A percentile compares a stretch with the other conserved stretches of the same genome.
These are phyloP conservation scores for Aspergillus cavernicola DNA, from an alignment of 495 filamentous ascomycete genomes.

Conservation along the genomic window DNA sequence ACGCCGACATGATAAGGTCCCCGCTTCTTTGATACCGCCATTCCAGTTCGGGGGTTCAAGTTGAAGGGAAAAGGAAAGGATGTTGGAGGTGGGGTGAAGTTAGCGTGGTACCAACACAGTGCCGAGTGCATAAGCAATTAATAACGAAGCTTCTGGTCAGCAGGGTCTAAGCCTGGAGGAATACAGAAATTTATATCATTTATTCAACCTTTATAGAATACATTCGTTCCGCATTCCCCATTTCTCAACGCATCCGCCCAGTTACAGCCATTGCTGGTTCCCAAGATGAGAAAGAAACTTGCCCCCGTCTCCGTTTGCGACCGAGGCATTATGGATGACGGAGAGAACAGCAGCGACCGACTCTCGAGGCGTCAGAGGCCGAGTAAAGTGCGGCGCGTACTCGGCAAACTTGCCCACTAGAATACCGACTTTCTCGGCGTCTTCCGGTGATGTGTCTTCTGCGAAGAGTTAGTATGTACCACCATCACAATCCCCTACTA, in stretches of 20 bases:
- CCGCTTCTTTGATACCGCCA: background rate
- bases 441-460: slow-evolving; percentile 33
- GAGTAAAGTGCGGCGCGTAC: slow-evolving; percentile 50
- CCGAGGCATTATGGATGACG: slow-evolving; percentile 40
- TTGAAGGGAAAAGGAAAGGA: too few relatives aligned
- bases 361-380: slow-evolving; percentile 38
- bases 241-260: too few relatives aligned
- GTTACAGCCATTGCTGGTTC: slow-evolving; percentile 48
- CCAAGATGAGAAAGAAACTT: slow-evolving; percentile 52
- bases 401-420: slow-evolving; percentile 33
- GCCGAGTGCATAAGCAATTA: too few relatives aligned
- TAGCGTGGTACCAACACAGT: too few relatives aligned
- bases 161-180: too few relatives aligned
- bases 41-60: background rate
- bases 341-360: slow-evolving; percentile 35
- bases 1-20: background rate
- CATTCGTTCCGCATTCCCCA: too few relatives aligned
- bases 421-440: slow-evolving; percentile 23
- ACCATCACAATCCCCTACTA: background rate
- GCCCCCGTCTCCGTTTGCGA: slow-evolving; percentile 49
- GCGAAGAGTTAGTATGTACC: background rate
- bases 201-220: too few relatives aligned
- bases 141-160: too few relatives aligned
- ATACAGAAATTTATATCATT: too few relatives aligned
- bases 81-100: too few relatives aligned